A percentile compares a stretch with the other conserved stretches of the same genome.
These are phyloP conservation scores for Aspergillus sergii DNA, from an alignment of 2,329 filamentous ascomycete species.

Conservation along the genomic window DNA sequence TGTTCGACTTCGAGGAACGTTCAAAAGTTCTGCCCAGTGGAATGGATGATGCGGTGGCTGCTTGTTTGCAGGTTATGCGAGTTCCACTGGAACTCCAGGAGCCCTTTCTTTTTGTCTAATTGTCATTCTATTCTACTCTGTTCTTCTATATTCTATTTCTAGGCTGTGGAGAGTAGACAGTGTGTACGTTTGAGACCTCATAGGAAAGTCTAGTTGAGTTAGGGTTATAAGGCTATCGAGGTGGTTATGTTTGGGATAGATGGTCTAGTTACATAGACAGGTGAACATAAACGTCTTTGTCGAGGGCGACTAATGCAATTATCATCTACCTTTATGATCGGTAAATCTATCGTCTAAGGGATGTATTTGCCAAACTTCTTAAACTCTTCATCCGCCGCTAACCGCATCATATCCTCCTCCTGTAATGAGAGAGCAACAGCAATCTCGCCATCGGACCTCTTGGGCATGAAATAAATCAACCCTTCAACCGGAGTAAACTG, in stretches of 20 bases:
- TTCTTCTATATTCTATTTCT: too few relatives aligned
- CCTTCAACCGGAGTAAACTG: conserved; percentile 50
- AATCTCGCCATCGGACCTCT: conserved; percentile 46
- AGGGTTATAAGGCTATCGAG: too few relatives aligned
- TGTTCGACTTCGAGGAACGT: too few relatives aligned
- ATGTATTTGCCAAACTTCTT: conserved; percentile 30
- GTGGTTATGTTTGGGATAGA: not conserved
- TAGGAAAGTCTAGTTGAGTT: too few relatives aligned
- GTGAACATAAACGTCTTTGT: not conserved
- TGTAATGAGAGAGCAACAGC: conserved; percentile 49
- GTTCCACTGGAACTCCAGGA: too few relatives aligned
- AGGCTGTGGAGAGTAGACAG: too few relatives aligned
- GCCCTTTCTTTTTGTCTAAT: too few relatives aligned
- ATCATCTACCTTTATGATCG: not conserved
- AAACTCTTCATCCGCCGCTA: conserved; percentile 50
- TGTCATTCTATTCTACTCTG: too few relatives aligned
- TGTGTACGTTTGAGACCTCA: too few relatives aligned
- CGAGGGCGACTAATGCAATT: not conserved
- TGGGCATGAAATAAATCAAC: conserved; percentile 56
- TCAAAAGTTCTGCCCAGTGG: too few relatives aligned
- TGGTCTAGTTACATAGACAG: not conserved
- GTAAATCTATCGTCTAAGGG: not conserved
- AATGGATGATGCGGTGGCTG: too few relatives aligned
- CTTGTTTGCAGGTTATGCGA: too few relatives aligned
- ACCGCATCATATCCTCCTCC: conserved; percentile 51